These are phyloP conservation scores for Erythrophleum ivorense DNA, from an alignment of 331 rosid species.

Conservation along the genomic window DNA sequence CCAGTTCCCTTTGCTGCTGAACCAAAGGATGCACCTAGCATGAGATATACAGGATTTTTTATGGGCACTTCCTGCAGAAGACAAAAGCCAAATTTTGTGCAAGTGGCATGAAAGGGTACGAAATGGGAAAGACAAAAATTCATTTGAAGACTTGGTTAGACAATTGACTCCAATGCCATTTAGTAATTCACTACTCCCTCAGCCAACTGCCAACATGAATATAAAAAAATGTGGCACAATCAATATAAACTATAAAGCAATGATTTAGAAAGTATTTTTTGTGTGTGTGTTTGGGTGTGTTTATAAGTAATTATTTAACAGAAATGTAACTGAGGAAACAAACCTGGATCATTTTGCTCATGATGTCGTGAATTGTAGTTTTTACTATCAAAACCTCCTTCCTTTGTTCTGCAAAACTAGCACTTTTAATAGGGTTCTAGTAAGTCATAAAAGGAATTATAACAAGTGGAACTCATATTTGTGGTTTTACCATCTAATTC, in stretches of 20 bases:
- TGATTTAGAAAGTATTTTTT: neutral
- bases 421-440: constrained; percentile 37
- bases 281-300: neutral
- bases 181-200: neutral
- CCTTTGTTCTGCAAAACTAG: constrained; percentile 70
- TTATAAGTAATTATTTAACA: neutral
- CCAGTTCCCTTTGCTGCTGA: constrained; percentile 99
- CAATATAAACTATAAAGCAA: neutral
- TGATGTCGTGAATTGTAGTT: constrained; percentile 91
- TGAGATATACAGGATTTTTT: constrained; percentile 87
- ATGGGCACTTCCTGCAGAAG: constrained; percentile 89
- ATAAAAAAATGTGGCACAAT: neutral
- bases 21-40: constrained; percentile 96
- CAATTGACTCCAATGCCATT: neutral
- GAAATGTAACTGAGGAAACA: constrained; percentile 22
- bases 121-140: neutral
- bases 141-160: neutral
- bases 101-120: constrained; percentile 7
- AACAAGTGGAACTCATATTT: constrained; percentile 27
- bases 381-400: constrained; percentile 90
- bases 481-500: constrained; percentile 80
- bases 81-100: constrained; percentile 36
- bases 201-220: neutral
- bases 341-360: constrained; percentile 92
- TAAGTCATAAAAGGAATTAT: constrained; percentile 35